phyloP scores from a whole-genome alignment of 1,284 basidiomycete genomes.

The Ceratorhiza oryzae-sativae region DNA sequence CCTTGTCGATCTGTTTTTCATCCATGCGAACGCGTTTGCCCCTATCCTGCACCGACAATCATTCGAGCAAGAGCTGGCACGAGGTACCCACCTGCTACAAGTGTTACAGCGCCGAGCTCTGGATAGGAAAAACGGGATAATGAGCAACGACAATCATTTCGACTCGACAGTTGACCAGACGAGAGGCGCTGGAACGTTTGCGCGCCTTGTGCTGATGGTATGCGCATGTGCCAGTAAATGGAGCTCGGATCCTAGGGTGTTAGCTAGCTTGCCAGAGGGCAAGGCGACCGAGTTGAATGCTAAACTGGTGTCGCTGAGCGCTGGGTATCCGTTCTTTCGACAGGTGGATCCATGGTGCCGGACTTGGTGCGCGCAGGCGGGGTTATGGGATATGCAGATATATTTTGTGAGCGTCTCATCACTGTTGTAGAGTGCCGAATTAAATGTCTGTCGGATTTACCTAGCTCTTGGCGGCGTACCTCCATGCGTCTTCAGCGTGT shows the following conservation, averaged over 20 bases:
- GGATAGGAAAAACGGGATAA: slow-evolving; percentile 52
- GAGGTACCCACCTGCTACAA: slow-evolving; percentile 10
- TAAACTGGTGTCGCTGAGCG: slow-evolving; percentile 47
- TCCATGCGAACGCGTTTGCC: slow-evolving; percentile 54
- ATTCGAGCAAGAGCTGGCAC: slow-evolving; percentile 50
- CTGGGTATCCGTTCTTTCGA: slow-evolving; percentile 54
- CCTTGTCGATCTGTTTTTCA: slow-evolving; percentile 62
- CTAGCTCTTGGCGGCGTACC: slow-evolving; percentile 51
- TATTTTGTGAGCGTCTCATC: slow-evolving; percentile 52
- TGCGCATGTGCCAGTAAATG: slow-evolving; percentile 61
- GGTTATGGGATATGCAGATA: slow-evolving; percentile 54
- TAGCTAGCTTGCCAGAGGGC: slow-evolving; percentile 51
- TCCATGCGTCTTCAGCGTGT: slow-evolving; percentile 51
- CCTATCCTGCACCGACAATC: slow-evolving; percentile 60
- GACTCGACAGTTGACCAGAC: not conserved
- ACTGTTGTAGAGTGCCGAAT: not conserved
- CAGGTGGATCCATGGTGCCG: slow-evolving; percentile 49
- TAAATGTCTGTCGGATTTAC: no score
- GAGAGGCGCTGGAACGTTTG: slow-evolving; percentile 50
- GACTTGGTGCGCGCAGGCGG: slow-evolving; percentile 51
- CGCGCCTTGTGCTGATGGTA: slow-evolving; percentile 58
- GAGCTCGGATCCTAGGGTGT: slow-evolving; percentile 58
- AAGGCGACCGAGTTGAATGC: slow-evolving; percentile 49
- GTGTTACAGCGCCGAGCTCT: slow-evolving; percentile 49
- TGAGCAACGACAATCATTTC: slow-evolving; percentile 43